Conservation (phyloP, 2,329 filamentous ascomycete genomes). For the Fusarium drepaniforme region DNA sequence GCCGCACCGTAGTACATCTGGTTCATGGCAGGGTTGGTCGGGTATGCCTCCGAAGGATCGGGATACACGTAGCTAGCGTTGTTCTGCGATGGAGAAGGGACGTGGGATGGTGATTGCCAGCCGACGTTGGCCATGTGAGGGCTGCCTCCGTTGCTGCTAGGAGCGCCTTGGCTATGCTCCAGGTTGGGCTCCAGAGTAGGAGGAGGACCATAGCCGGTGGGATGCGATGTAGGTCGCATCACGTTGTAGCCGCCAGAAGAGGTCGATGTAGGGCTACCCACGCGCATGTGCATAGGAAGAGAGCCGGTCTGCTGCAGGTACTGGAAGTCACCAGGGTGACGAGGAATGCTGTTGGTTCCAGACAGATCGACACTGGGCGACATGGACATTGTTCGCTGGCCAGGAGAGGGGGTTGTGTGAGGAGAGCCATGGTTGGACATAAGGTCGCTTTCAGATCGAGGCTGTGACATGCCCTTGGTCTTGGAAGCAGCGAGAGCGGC, state of each 20-base stretch:
- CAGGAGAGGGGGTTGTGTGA: conserved; percentile 84
- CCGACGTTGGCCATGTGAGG: conserved; percentile 86
- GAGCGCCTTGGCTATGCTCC: conserved; percentile 77
- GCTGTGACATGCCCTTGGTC: conserved; percentile 55
- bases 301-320: conserved; percentile 82
- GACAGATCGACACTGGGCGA: conserved; percentile 84
- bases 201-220: conserved; percentile 83
- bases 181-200: conserved; percentile 88
- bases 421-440: conserved; percentile 80
- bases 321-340: conserved; percentile 72
- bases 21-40: conserved; percentile 68
- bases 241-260: conserved; percentile 68
- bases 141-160: conserved; percentile 81
- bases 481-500: conserved; percentile 78
- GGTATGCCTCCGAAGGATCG: conserved; percentile 79
- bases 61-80: conserved; percentile 81
- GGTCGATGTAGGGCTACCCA: conserved; percentile 78
- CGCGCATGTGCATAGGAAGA: conserved; percentile 85
- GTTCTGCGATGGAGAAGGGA: conserved; percentile 76
- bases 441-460: conserved; percentile 78
- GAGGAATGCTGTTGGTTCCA: conserved; percentile 74
- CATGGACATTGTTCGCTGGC: conserved; percentile 82
- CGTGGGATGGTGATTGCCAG: conserved; percentile 88
- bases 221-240: conserved; percentile 86
- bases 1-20: conserved; percentile 81